Conservation (phyloP, 2,329 filamentous ascomycete species). For the Chaetomium strumarium region DNA sequence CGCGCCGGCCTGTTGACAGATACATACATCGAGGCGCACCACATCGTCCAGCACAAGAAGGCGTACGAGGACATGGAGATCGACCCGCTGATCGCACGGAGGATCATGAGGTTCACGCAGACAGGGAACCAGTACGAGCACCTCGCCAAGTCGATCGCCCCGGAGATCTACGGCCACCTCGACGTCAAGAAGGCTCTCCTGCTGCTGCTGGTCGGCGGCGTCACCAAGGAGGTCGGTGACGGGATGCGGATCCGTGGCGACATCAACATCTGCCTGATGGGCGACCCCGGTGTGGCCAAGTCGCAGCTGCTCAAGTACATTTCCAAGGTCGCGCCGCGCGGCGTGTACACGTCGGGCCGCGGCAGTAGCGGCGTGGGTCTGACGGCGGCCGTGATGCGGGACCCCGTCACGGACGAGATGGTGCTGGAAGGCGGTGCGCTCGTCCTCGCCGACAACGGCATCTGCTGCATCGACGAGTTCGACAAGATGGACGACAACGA, state of each 20-base stretch:
- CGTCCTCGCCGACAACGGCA: constrained; percentile 74
- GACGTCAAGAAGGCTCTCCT: constrained; percentile 98
- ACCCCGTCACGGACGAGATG: constrained; percentile 80
- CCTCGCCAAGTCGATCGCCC: constrained; percentile 90
- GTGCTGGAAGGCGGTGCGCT: constrained; percentile 75
- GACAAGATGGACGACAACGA: constrained; percentile 87
- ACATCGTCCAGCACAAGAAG: constrained; percentile 94
- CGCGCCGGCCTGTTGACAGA: constrained; percentile 93
- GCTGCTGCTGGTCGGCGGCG: constrained; percentile 91
- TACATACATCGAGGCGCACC: constrained; percentile 91
- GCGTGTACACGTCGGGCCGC: constrained; percentile 76
- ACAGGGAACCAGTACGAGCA: constrained; percentile 94
- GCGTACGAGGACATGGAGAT: constrained; percentile 89
- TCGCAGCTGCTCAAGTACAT: constrained; percentile 98
- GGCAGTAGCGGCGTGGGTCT: constrained; percentile 78
- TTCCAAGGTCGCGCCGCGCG: constrained; percentile 91
- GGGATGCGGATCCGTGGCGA: constrained; percentile 99
- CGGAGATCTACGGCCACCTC: constrained; percentile 92
- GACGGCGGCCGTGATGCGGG: constrained; percentile 76
- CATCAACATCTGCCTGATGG: constrained; percentile 98
- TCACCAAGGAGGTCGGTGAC: constrained; percentile 93
- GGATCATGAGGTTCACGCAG: constrained; percentile 79
- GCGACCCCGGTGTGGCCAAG: constrained; percentile 98
- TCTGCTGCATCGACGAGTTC: constrained; percentile 83
- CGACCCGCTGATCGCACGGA: constrained; percentile 69